Base-by-base conservation (phyloP, 441 rosid species). In the Arabidopsis lyrata region DNA sequence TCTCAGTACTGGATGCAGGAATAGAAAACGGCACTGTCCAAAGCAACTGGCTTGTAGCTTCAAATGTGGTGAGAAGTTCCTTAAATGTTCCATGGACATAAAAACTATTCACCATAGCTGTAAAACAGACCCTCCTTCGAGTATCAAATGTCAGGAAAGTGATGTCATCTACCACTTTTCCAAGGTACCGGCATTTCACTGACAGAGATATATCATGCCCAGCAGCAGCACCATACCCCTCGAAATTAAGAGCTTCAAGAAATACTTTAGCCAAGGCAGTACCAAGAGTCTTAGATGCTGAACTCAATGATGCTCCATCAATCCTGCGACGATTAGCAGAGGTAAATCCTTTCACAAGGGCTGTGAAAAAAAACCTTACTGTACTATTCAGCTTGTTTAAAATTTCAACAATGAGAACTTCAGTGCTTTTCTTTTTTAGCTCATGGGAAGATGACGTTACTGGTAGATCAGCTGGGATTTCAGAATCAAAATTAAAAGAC, bases 311-410 rank as follows among this genome's bases (percentile, higher is more conserved):
- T 49, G 91, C 92, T 32, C 87, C 82, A 82, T 95, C 99, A 77
- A 88, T 88, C 81, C 99, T 85, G 27, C 99, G 97, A 59, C 98
- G 99, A 77, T 90, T 88, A 41, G 97, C 94, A 50, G 93, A 87
- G 41, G 95, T 91, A 66, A 90, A 90, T 53, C 96, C 96, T 85
- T 95, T 95, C 55, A 95, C 99, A 82, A 95, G 88, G 55, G 97
- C 91, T 36, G 87, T 86, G 74, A 93, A 93, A 80, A 95, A 93
- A 63, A 86, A 71, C 13, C 97, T 90, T 62, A 93, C 39, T 8
- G 97, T 91, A 61, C 85, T 81, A 63, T 88, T 91, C 85, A 90
- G 73, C 84, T 89, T 93, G 83, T 85, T 87, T 44, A 95, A 82
- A 75, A 86, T 88, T 78, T 95, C 99, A 62, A 47, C 67, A 39